A percentile compares a stretch with the other conserved stretches of the same genome.
Evolutionary conservation across 2,329 filamentous ascomycete species (phyloP).

Genomic region (Fusarium staphyleae): DNA sequence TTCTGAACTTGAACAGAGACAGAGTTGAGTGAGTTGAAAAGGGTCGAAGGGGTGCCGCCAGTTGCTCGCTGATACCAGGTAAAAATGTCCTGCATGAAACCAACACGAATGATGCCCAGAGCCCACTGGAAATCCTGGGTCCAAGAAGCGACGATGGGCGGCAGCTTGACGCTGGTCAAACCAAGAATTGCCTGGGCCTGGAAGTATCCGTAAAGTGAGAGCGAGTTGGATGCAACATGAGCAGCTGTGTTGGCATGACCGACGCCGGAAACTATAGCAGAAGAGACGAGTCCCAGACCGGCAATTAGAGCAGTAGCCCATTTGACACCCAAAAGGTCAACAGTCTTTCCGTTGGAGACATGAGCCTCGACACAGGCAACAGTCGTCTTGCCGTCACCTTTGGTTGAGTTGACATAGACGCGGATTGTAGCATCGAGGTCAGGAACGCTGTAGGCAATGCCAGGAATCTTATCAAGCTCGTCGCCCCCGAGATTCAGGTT

Average conservation of each 20-base stretch:
- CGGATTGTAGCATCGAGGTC: slow-evolving; percentile 88
- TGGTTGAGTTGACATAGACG: slow-evolving; percentile 78
- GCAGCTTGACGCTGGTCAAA: slow-evolving; percentile 79
- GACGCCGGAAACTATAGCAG: slow-evolving; percentile 86
- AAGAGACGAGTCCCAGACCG: slow-evolving; percentile 81
- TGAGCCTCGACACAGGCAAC: slow-evolving; percentile 88
- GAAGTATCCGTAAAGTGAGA: slow-evolving; percentile 95
- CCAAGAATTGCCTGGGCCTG: slow-evolving; percentile 93
- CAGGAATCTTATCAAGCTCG: slow-evolving; percentile 72
- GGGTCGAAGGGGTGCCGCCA: slow-evolving; percentile 80
- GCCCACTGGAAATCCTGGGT: slow-evolving; percentile 99
- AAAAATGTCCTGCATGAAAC: slow-evolving; percentile 86
- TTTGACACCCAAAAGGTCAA: slow-evolving; percentile 85
- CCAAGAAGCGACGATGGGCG: slow-evolving; percentile 90
- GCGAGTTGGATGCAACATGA: slow-evolving; percentile 90
- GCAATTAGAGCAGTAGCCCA: slow-evolving; percentile 91
- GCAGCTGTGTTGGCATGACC: slow-evolving; percentile 94
- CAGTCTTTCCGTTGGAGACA: slow-evolving; percentile 90
- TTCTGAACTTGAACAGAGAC: slow-evolving; percentile 87
- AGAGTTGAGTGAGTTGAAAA: slow-evolving; percentile 75
- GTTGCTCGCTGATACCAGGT: slow-evolving; percentile 97
- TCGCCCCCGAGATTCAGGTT: slow-evolving; percentile 66
- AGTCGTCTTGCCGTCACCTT: slow-evolving; percentile 57
- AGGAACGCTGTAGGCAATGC: slow-evolving; percentile 86
- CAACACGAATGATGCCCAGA: slow-evolving; percentile 90